phyloP scores from a whole-genome alignment of 306 rosid genomes.

The Gillenia trifoliata region DNA sequence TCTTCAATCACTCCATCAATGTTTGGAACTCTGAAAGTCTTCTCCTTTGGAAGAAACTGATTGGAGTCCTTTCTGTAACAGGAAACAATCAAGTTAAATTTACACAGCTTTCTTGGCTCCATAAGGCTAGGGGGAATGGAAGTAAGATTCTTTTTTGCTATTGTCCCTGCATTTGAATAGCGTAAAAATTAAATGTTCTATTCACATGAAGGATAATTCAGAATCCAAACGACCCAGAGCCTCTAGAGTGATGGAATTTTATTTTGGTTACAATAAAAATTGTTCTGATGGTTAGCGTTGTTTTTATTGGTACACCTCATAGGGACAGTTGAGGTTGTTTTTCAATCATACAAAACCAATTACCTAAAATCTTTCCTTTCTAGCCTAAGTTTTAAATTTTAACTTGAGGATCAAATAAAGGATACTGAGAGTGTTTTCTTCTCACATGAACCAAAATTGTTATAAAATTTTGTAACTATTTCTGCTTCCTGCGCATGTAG shows the following conservation, averaged over 20 bases:
- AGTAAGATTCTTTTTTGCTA: neutral
- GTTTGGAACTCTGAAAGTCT: slow-evolving; percentile 69
- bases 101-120: neutral
- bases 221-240: neutral
- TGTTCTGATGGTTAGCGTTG: neutral
- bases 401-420: neutral
- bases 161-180: neutral
- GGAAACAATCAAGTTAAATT: slow-evolving; percentile 14
- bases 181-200: neutral
- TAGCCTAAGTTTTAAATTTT: neutral
- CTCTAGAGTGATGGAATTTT: neutral
- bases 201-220: neutral
- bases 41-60: slow-evolving; percentile 53
- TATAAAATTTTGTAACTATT: neutral
- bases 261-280: neutral
- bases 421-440: neutral
- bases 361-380: neutral
- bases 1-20: slow-evolving; percentile 62
- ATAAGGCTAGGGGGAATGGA: neutral
- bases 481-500: neutral
- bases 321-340: neutral
- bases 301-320: neutral
- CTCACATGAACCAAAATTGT: neutral
- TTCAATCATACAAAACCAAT: neutral
- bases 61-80: slow-evolving; percentile 60